Base-by-base conservation (phyloP, 1,284 basidiomycete genomes). In the Rhodotorula sp. region DNA sequence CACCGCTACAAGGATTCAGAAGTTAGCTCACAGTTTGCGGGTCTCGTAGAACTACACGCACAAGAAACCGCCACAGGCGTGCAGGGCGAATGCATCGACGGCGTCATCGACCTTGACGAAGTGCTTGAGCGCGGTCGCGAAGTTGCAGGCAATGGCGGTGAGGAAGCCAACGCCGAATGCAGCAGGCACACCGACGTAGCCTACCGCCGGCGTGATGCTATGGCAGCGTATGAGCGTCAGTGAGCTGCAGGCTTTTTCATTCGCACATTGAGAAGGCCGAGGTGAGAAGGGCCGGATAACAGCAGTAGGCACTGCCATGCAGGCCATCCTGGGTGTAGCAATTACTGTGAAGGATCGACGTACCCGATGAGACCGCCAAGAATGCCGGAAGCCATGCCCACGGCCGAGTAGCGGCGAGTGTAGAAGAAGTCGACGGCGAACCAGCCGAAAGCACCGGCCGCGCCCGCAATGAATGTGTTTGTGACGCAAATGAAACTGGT, bases 341-440 rank as follows among this genome's bases (percentile, higher is more conserved):
- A 34, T 34, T 5, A 34, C 34, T 34, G 34, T 34, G 83, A 60
- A 82, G 82, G 5, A 4, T 19, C 13, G 45, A 50, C 41, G 27
- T 25, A 27, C 45, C 90, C 90, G 46, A 93, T 93, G 19, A 97
- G 87, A 66, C 94, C 93, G 17, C 90, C 85, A 75, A 97, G 90
- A 66, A 92, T 93, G 65, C 95, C 95, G 5, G 92, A 93, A 84
- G 95, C 97, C 85, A 97, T 95, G 23, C 94, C 93, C 72, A 98
- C 91, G 87, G 92, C 90, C 66, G 86, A 92, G 90, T 90, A 96
- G 83, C 91, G 90, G 70, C 88, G 85, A 80, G 92, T 90, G 67
- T 92, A 85, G 41, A 91, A 84, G 81, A 23, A 81, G 49, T 81
- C 80, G 16, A 78, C 71, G 10, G 81, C 34, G 3, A 5, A 17